These are phyloP conservation scores for Hypoxylon fuscum DNA, from an alignment of 495 filamentous ascomycete species.

Conservation along the genomic window DNA sequence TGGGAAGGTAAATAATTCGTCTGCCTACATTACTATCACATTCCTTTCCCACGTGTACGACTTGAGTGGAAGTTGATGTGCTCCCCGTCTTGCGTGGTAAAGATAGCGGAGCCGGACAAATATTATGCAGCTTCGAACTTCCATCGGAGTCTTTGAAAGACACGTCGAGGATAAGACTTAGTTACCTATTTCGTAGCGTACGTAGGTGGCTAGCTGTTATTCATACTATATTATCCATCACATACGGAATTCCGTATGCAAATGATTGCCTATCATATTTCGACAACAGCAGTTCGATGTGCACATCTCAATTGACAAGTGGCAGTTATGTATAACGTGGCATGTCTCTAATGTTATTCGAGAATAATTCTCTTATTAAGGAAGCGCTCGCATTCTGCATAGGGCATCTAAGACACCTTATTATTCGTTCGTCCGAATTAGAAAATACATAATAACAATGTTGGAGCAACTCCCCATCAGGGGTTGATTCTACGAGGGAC, in stretches of 20 bases:
- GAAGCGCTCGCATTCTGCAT: constrained; percentile 16
- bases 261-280: constrained; percentile 25
- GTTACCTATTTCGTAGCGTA: constrained; percentile 19
- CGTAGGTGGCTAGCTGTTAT: background rate
- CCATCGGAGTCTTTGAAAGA: constrained; percentile 19
- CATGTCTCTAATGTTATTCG: constrained; percentile 28
- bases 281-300: constrained; percentile 12
- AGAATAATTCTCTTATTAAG: constrained; percentile 33
- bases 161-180: constrained; percentile 15
- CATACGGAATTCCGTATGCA: constrained; percentile 15
- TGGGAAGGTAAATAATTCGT: constrained; percentile 10
- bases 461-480: constrained; percentile 21
- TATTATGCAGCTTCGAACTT: constrained; percentile 15
- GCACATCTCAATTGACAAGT: constrained; percentile 35
- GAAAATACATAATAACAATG: constrained; percentile 30
- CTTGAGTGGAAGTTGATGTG: constrained; percentile 14
- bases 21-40: constrained; percentile 12
- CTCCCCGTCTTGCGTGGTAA: background rate
- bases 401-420: constrained; percentile 4
- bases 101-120: constrained; percentile 32
- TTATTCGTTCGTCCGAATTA: constrained; percentile 28
- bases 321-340: constrained; percentile 38
- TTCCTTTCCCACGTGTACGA: constrained; percentile 7
- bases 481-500: constrained; percentile 20
- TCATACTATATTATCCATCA: constrained; percentile 2